phyloP scores from a whole-genome alignment of 2,329 filamentous ascomycete genomes.

The Myriosclerotinia curreyana region DNA sequence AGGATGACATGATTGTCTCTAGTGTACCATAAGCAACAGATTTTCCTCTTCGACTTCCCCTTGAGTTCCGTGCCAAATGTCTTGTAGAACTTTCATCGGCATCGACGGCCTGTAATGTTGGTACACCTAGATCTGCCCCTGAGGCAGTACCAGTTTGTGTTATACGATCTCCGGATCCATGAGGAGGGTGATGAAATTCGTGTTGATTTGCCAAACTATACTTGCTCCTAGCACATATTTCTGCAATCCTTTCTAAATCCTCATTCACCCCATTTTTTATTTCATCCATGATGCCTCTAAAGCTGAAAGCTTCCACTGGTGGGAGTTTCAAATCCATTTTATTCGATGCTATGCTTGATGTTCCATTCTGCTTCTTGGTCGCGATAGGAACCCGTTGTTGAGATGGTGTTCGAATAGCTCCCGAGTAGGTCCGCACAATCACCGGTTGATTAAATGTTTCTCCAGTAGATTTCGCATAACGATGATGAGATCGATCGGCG shows the following conservation, averaged over 20 bases:
- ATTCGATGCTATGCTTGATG: constrained; percentile 26
- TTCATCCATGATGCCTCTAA: constrained; percentile 61
- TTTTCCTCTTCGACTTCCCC: constrained; percentile 34
- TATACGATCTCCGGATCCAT: constrained; percentile 55
- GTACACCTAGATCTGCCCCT: constrained; percentile 43
- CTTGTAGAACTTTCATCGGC: constrained; percentile 53
- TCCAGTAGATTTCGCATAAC: constrained; percentile 55
- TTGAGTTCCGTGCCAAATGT: constrained; percentile 30
- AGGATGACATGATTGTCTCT: constrained; percentile 66
- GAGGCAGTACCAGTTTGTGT: constrained; percentile 33
- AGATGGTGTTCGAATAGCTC: constrained; percentile 42
- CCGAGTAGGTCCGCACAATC: constrained; percentile 61
- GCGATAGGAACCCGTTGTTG: constrained; percentile 34
- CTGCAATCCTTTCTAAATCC: constrained; percentile 62
- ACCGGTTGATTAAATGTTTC: constrained; percentile 64
- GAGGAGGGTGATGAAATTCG: constrained; percentile 61
- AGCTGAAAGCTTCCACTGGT: constrained; percentile 61
- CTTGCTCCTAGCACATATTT: constrained; percentile 62
- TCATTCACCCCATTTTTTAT: constrained; percentile 51
- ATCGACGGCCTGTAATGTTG: constrained; percentile 55
- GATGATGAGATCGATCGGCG: constrained; percentile 42
- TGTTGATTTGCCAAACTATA: constrained; percentile 67
- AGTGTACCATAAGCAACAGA: constrained; percentile 56
- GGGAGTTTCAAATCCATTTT: constrained; percentile 49
- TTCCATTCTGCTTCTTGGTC: constrained; percentile 34